Percentiles rank a stretch among this genome's conserved stretches.
phyloP scores from a whole-genome alignment of 2,329 filamentous ascomycete species.

The Ophiocordyceps camponoti-saundersi region DNA sequence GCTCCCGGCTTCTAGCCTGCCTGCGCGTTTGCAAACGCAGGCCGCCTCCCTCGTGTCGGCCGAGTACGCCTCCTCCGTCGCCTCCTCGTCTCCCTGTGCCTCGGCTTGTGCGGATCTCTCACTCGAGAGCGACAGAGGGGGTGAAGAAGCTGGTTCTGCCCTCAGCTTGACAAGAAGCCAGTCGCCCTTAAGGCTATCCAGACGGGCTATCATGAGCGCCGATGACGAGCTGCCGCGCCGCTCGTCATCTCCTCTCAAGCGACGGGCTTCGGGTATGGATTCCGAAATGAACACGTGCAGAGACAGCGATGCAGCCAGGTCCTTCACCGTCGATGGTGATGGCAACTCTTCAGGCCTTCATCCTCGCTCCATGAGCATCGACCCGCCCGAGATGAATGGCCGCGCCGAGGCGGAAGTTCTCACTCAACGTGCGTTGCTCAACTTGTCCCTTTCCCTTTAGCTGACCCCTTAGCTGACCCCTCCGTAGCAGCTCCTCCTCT shows the following conservation, averaged over 20 bases:
- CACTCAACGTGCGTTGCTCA: slow-evolving; percentile 11
- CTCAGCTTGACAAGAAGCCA: slow-evolving; percentile 25
- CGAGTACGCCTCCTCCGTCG: slow-evolving; percentile 37
- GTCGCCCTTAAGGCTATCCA: slow-evolving; percentile 33
- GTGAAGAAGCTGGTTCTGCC: slow-evolving; percentile 25
- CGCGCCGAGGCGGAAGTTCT: slow-evolving; percentile 3
- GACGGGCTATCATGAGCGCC: slow-evolving; percentile 41
- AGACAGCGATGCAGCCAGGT: slow-evolving; percentile 24
- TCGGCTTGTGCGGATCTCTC: slow-evolving; percentile 38
- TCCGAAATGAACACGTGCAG: slow-evolving; percentile 24
- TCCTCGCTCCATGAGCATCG: slow-evolving; percentile 24
- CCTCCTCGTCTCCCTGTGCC: slow-evolving; percentile 40
- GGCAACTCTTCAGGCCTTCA: slow-evolving; percentile 7
- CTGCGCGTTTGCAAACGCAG: slow-evolving; percentile 31
- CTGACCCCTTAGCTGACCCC: not conserved
- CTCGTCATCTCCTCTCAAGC: slow-evolving; percentile 48
- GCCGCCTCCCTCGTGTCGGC: slow-evolving; percentile 21
- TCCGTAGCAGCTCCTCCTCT: slow-evolving; percentile 18
- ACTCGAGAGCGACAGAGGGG: slow-evolving; percentile 36
- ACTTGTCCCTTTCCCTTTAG: not conserved
- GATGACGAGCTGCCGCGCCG: slow-evolving; percentile 39
- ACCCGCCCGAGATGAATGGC: slow-evolving; percentile 14
- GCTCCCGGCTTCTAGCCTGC: slow-evolving; percentile 31
- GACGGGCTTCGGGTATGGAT: slow-evolving; percentile 46
- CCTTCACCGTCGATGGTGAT: slow-evolving; percentile 9